Base-by-base conservation (phyloP, 768 basidiomycete genomes). In the Mycena galericulata region DNA sequence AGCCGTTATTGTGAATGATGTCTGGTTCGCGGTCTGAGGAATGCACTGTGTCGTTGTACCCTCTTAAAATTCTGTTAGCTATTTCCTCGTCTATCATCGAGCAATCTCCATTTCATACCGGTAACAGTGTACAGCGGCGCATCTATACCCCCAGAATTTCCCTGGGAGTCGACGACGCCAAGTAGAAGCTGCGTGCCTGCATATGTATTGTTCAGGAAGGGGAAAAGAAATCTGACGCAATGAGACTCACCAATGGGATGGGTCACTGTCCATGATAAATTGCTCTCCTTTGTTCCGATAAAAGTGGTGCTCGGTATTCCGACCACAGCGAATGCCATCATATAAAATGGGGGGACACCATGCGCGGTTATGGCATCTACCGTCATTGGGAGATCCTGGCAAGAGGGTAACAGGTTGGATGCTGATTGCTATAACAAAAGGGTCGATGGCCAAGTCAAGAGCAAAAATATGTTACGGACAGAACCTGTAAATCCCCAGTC, bases 101-200 rank as follows among this genome's bases (percentile, higher is more conserved):
- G 27, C 20, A 51, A 17, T 22, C n/a, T 59, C n/a, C 11, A 27
- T 58, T 6, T 73, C 79, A 67, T 67, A 85, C 85, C 68, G 36
- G 73, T 73, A 46, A 86, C 79, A 6, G 76, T 80, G 63, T 78
- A 82, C 38, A 82, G 45, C 8, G 66, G 41, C 0, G 79, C 77
- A 6, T 80, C 72, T 30, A 85, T 75, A 15, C 85, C 87, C 0
- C 84, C 84, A 1, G 82, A 79, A 47, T 75, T 81, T 4, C 83
- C 83, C 17, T 77, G 75, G 8, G 85, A 76, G 72, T 88, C 85
- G 12, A 85, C 77, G 22, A 87, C n/a, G n/a, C n/a, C n/a, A n/a
- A n/a, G n/a, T n/a, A n/a, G n/a, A n/a, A n/a, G n/a, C n/a, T n/a
- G n/a, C 79, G 24, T 77, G 22, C 81, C 88, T 89, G 56, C 40